Percentiles rank a stretch among this genome's conserved stretches.
Evolutionary conservation across 2,329 filamentous ascomycete species (phyloP).

Genomic region (Helotiales sp.): DNA sequence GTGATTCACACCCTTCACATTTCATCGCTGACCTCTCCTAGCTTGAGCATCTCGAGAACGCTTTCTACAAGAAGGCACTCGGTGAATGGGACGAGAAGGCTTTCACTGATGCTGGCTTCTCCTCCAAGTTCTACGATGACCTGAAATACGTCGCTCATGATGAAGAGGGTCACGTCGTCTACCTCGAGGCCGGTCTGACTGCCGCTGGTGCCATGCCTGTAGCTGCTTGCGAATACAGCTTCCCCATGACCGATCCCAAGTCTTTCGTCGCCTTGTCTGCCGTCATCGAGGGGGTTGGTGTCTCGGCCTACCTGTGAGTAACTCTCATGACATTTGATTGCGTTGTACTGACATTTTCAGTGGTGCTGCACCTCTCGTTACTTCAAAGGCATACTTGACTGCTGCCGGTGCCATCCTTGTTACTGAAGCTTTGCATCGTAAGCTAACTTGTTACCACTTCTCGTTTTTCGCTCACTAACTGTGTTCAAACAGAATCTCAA

Average conservation of each 20-base stretch:
- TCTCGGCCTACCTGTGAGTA: conserved; percentile 59
- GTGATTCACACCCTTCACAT: background rate
- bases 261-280: conserved; percentile 59
- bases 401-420: conserved; percentile 68
- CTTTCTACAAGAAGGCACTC: conserved; percentile 67
- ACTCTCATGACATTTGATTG: too few species aligned
- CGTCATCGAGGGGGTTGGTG: conserved; percentile 62
- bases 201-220: conserved; percentile 58
- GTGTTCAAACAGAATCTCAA: conserved; percentile 51
- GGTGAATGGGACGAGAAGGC: conserved; percentile 57
- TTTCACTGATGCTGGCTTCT: conserved; percentile 58
- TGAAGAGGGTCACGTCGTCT: conserved; percentile 62
- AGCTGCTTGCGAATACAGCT: conserved; percentile 60
- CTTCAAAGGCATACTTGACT: conserved; percentile 62
- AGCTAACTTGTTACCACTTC: background rate
- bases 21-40: conserved; percentile 21
- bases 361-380: conserved; percentile 63
- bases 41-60: conserved; percentile 64
- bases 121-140: conserved; percentile 59
- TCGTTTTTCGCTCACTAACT: background rate
- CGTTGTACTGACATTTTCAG: background rate
- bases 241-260: conserved; percentile 53
- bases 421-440: conserved; percentile 66
- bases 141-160: conserved; percentile 61
- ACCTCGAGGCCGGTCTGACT: conserved; percentile 53